A percentile compares a stretch with the other conserved stretches of the same genome.
Evolutionary conservation across 2,329 filamentous ascomycete genomes (phyloP).

Genomic region (Biscogniauxia marginata): DNA sequence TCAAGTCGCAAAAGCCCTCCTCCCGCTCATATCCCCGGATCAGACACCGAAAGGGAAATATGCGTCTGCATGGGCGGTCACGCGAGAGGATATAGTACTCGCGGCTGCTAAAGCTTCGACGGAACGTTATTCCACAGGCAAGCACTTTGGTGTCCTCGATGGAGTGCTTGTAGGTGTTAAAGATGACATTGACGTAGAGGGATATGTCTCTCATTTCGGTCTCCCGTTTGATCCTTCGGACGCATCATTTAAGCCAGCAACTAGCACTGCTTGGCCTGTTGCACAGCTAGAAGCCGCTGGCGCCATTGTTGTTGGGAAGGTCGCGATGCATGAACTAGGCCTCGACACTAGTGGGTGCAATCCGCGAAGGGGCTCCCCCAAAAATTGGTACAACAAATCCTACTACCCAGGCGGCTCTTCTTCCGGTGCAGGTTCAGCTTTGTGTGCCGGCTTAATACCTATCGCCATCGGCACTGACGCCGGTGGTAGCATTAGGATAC

Average conservation of each 20-base stretch:
- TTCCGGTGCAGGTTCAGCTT: slow-evolving; percentile 70
- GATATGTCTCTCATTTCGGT: slow-evolving; percentile 67
- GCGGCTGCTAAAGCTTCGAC: slow-evolving; percentile 72
- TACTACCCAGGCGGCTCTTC: slow-evolving; percentile 85
- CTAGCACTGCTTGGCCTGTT: slow-evolving; percentile 67
- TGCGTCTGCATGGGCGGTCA: slow-evolving; percentile 70
- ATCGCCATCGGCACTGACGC: slow-evolving; percentile 74
- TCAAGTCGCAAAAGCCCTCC: slow-evolving; percentile 67
- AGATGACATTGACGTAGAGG: slow-evolving; percentile 72
- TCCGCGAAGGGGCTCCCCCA: slow-evolving; percentile 68
- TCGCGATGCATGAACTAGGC: slow-evolving; percentile 78
- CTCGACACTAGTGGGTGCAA: slow-evolving; percentile 86
- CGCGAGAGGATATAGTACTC: slow-evolving; percentile 59
- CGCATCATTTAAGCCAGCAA: slow-evolving; percentile 48
- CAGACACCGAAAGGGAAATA: slow-evolving; percentile 56
- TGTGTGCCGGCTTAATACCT: slow-evolving; percentile 71
- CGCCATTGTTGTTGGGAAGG: slow-evolving; percentile 72
- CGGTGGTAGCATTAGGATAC: slow-evolving; percentile 73
- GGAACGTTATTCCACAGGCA: slow-evolving; percentile 65
- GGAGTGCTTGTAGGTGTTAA: slow-evolving; percentile 83
- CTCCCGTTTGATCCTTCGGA: slow-evolving; percentile 58
- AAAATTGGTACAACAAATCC: slow-evolving; percentile 71
- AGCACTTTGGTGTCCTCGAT: slow-evolving; percentile 68
- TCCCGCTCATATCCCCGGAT: slow-evolving; percentile 68
- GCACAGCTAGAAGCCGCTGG: slow-evolving; percentile 70